phyloP scores from a whole-genome alignment of 1,139 yeast species.

The Kluyveromyces marxianus region DNA sequence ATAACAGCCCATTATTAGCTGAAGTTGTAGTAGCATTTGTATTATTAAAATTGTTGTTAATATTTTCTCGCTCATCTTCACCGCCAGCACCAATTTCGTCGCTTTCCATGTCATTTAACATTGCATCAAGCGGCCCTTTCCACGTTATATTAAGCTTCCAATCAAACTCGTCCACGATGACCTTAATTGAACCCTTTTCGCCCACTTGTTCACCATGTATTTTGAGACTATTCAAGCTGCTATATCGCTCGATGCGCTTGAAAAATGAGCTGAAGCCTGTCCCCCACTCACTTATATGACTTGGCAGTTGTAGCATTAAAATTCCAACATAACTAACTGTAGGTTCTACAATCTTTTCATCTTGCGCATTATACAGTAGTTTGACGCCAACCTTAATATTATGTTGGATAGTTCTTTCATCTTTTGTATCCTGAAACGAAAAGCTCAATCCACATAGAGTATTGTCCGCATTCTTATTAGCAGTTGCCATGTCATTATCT shows the following conservation, averaged over 20 bases:
- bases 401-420: constrained; percentile 23
- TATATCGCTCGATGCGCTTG: constrained; percentile 27
- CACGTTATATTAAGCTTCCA: constrained; percentile 29
- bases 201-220: constrained; percentile 15
- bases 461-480: constrained; percentile 11
- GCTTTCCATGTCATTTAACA: constrained; percentile 9
- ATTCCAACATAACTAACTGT: constrained; percentile 21
- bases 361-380: constrained; percentile 24
- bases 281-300: constrained; percentile 25
- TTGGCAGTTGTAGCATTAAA: constrained; percentile 25
- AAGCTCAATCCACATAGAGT: constrained; percentile 25
- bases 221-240: constrained; percentile 22
- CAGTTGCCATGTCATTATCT: not conserved
- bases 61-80: no score
- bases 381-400: constrained; percentile 27
- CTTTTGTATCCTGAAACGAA: constrained; percentile 24
- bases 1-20: not conserved
- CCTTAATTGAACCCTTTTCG: constrained; percentile 16
- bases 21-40: not conserved
- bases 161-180: constrained; percentile 26
- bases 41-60: no score
- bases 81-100: not conserved
- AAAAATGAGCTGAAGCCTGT: constrained; percentile 25
- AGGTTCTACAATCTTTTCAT: constrained; percentile 27
- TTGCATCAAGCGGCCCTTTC: constrained; percentile 28